Percentiles rank a stretch among this genome's conserved stretches.
Evolutionary conservation across 257 asterid genomes (phyloP).

Genomic region (Solanum virginianum): DNA sequence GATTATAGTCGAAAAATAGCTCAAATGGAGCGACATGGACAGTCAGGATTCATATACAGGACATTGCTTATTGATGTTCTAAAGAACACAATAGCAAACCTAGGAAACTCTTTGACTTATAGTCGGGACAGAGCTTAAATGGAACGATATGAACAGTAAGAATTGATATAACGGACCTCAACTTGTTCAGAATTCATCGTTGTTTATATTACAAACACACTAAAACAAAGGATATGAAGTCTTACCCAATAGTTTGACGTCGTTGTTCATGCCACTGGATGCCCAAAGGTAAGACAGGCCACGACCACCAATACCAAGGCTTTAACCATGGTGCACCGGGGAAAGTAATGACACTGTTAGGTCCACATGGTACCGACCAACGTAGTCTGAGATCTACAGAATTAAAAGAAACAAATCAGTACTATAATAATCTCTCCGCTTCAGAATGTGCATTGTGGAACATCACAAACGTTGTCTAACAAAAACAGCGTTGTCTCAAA

Average conservation of each 20-base stretch:
- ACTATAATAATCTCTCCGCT: background rate
- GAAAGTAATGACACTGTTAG: conserved; percentile 82
- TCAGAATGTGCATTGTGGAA: background rate
- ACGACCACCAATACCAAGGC: conserved; percentile 99
- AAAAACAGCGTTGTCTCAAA: background rate
- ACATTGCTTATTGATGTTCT: background rate
- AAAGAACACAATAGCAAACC: too few relatives aligned
- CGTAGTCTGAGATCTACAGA: conserved; percentile 60
- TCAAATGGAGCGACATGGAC: background rate
- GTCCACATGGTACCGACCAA: conserved; percentile 91
- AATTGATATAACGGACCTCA: background rate
- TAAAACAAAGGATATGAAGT: background rate
- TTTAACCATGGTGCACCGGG: conserved; percentile 85
- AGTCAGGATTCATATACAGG: background rate
- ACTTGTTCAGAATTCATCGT: background rate
- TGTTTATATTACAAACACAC: background rate
- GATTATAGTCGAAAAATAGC: background rate
- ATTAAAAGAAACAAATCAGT: background rate
- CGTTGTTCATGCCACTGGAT: conserved; percentile 73
- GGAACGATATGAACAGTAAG: background rate
- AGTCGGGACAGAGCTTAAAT: background rate
- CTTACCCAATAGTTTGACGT: conserved; percentile 69
- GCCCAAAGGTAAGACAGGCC: conserved; percentile 91
- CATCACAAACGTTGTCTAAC: background rate
- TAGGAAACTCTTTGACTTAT: background rate